Percentiles rank a stretch among this genome's conserved stretches.
Conservation (phyloP, 495 filamentous ascomycete species). For the Corynascus novoguineensis region DNA sequence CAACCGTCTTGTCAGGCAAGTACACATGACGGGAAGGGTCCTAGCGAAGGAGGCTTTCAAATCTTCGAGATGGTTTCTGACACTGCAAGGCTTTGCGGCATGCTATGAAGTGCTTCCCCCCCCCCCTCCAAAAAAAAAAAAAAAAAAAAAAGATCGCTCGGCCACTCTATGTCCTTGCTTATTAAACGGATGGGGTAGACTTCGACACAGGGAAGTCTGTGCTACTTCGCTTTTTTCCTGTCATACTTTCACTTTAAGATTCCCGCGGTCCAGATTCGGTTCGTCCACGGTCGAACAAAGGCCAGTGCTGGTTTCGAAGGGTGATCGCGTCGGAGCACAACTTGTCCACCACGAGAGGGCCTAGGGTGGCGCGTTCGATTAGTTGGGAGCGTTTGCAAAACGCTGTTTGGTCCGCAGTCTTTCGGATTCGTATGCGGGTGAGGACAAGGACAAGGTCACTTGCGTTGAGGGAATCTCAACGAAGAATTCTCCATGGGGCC, state of each 20-base stretch:
- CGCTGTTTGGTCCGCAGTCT: too few relatives aligned
- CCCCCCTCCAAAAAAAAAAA: too few relatives aligned
- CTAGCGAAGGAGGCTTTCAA: too few relatives aligned
- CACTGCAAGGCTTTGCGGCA: background rate
- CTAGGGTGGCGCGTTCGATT: too few relatives aligned
- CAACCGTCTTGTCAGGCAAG: too few relatives aligned
- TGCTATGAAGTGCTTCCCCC: background rate
- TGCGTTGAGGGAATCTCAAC: background rate
- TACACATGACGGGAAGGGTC: too few relatives aligned
- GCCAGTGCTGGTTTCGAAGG: background rate
- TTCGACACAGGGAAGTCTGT: background rate
- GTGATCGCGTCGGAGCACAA: constrained; percentile 17
- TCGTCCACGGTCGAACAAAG: background rate
- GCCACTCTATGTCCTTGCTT: background rate
- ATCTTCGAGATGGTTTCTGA: too few relatives aligned
- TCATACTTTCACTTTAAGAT: background rate
- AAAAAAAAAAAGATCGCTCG: background rate
- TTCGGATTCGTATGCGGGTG: background rate
- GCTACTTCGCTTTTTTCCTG: background rate
- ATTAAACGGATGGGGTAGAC: background rate
- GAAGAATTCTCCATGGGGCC: background rate
- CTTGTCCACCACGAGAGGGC: constrained; percentile 9
- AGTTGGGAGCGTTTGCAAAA: too few relatives aligned
- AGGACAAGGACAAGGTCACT: background rate
- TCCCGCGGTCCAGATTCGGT: background rate